These are phyloP conservation scores for Phlyctochytrium bullatum DNA, from an alignment of 192 early-diverging fungal genomes.

Conservation along the genomic window DNA sequence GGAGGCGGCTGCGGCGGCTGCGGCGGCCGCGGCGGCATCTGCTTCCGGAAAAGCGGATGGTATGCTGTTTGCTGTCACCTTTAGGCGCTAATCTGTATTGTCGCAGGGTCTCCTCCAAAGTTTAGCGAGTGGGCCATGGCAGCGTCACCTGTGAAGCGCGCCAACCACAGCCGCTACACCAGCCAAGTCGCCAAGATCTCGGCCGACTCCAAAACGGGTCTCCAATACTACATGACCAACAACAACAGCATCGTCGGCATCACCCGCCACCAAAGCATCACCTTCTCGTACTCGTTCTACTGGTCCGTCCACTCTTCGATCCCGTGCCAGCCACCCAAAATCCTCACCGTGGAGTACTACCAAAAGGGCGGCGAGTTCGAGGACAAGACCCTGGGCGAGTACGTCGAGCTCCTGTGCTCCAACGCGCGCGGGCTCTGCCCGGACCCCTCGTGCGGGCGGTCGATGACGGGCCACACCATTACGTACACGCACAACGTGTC, in stretches of 20 bases:
- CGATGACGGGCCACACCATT: constrained; percentile 46
- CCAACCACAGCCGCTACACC: too few species aligned
- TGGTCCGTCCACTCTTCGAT: constrained; percentile 33
- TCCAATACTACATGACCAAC: constrained; percentile 53
- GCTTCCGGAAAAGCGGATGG: too few species aligned
- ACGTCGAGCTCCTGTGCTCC: constrained; percentile 43
- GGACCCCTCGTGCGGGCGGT: constrained; percentile 46
- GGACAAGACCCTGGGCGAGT: constrained; percentile 49
- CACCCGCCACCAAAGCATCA: constrained; percentile 50
- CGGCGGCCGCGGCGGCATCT: too few species aligned
- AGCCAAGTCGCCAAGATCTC: constrained; percentile 25
- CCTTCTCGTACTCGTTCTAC: constrained; percentile 48
- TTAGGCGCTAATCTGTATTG: too few species aligned
- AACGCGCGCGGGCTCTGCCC: constrained; percentile 38
- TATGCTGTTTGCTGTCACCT: too few species aligned
- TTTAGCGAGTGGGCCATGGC: too few species aligned
- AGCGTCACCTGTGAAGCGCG: too few species aligned
- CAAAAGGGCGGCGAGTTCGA: constrained; percentile 36
- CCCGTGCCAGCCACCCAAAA: constrained; percentile 41
- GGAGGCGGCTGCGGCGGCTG: too few species aligned
- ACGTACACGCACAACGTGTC: constrained; percentile 55
- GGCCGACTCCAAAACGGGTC: constrained; percentile 47
- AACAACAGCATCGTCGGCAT: constrained; percentile 48
- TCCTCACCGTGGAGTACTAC: constrained; percentile 55
- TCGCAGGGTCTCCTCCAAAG: too few species aligned